Conservation (phyloP, 139 green algal genomes). For the Cymbomonas tetramitiformis region DNA sequence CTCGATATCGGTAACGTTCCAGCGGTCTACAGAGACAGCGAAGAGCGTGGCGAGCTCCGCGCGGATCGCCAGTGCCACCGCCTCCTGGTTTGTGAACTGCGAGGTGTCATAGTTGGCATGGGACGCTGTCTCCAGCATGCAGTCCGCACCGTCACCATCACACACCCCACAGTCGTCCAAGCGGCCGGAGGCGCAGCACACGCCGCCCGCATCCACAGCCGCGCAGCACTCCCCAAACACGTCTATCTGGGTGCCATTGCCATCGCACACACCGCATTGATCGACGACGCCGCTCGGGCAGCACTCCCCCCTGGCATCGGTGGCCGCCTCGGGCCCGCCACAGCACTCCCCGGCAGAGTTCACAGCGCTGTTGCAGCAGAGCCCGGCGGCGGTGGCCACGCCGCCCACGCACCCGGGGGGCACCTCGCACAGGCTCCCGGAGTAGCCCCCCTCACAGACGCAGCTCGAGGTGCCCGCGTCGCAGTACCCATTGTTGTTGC, state of each 20-base stretch:
- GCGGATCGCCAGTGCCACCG: neutral
- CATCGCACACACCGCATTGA: constrained; percentile 17
- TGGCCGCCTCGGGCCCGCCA: neutral
- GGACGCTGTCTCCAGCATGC: neutral
- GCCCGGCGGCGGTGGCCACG: neutral
- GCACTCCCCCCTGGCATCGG: constrained; percentile 1
- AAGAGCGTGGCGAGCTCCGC: neutral
- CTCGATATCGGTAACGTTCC: neutral
- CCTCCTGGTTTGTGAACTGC: too few species aligned
- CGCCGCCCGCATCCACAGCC: neutral
- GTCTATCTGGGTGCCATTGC: neutral
- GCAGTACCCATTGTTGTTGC: constrained; percentile 8
- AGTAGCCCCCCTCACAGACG: neutral
- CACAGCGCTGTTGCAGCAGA: constrained; percentile 3
- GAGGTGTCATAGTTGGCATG: neutral
- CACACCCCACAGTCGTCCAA: constrained; percentile 20
- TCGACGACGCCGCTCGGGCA: constrained; percentile 8
- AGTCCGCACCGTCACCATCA: constrained; percentile 1
- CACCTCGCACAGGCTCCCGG: neutral
- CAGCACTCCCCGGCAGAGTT: neutral
- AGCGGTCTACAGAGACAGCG: neutral
- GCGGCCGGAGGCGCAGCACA: constrained; percentile 13
- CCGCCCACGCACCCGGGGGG: neutral
- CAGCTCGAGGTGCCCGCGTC: neutral
- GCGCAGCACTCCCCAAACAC: constrained; percentile 4